Percentiles rank a stretch among this genome's conserved stretches.
These are phyloP conservation scores for Magnusiomyces magnusii DNA, from an alignment of 1,139 yeast species.

Conservation along the genomic window DNA sequence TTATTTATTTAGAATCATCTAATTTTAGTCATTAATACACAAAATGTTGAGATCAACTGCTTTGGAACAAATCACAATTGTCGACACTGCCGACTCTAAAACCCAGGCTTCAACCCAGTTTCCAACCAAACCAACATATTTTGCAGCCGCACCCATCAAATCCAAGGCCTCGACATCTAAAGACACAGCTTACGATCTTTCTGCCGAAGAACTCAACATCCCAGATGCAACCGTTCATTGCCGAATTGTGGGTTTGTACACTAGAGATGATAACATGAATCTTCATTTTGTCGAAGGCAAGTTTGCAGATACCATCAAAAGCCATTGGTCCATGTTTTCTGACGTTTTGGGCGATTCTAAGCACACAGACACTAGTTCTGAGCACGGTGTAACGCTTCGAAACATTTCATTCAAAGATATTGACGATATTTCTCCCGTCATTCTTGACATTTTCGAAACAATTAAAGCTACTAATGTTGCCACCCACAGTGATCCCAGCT, in stretches of 20 bases:
- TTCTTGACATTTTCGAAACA: neutral
- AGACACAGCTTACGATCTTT: neutral
- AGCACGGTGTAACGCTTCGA: conserved; percentile 10
- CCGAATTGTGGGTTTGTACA: conserved; percentile 12
- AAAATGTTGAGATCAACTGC: conserved; percentile 1
- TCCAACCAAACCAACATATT: neutral
- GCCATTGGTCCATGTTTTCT: conserved; percentile 9
- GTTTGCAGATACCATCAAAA: conserved; percentile 1
- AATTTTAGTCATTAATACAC: too few species aligned
- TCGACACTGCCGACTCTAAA: too few species aligned
- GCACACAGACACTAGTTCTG: neutral
- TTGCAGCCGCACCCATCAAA: neutral
- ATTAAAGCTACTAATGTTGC: neutral
- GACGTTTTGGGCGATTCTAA: conserved; percentile 1
- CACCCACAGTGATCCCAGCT: conserved; percentile 2
- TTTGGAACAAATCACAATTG: neutral
- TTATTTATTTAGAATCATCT: too few species aligned
- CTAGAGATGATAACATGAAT: conserved; percentile 7
- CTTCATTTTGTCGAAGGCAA: conserved; percentile 10
- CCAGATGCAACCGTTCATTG: conserved; percentile 15
- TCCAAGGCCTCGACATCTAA: neutral
- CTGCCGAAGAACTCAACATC: conserved; percentile 10
- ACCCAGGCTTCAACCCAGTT: neutral
- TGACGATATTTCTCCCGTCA: neutral
- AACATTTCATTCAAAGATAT: neutral